Conservation (phyloP, 1,284 basidiomycete species). For the Tilletia horrida region DNA sequence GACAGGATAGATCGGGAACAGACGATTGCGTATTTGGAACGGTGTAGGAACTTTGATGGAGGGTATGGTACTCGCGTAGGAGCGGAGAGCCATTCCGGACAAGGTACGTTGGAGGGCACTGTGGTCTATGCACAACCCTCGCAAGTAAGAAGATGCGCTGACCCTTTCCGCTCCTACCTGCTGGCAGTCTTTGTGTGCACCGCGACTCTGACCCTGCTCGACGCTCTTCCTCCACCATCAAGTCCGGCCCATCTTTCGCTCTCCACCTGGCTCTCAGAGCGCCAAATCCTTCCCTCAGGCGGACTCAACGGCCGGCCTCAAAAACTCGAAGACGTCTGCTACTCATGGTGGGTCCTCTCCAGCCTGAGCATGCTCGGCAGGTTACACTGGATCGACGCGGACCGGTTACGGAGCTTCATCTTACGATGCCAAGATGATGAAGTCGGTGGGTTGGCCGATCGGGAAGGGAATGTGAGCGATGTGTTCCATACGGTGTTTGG, state of each 20-base stretch:
- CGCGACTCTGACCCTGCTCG: constrained; percentile 79
- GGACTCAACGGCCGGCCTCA: constrained; percentile 93
- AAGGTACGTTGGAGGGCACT: constrained; percentile 64
- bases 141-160: too few relatives aligned
- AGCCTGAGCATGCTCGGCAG: constrained; percentile 79
- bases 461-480: constrained; percentile 87
- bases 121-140: not conserved
- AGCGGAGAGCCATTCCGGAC: constrained; percentile 85
- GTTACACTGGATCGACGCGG: constrained; percentile 81
- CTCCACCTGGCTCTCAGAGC: constrained; percentile 86
- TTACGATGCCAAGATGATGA: constrained; percentile 88
- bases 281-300: constrained; percentile 79
- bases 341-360: constrained; percentile 95
- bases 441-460: constrained; percentile 85
- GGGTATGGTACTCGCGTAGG: constrained; percentile 81
- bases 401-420: constrained; percentile 77
- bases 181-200: constrained; percentile 87
- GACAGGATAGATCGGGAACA: constrained; percentile 58
- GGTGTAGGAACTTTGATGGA: constrained; percentile 89
- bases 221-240: constrained; percentile 64
- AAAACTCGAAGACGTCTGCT: constrained; percentile 98
- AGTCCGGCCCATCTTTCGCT: constrained; percentile 62
- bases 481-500: constrained; percentile 96
- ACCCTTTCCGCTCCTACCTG: too few relatives aligned
- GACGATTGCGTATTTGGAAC: constrained; percentile 70